Conservation (phyloP, 208 protist species). For the Leishmania aethiopica region DNA sequence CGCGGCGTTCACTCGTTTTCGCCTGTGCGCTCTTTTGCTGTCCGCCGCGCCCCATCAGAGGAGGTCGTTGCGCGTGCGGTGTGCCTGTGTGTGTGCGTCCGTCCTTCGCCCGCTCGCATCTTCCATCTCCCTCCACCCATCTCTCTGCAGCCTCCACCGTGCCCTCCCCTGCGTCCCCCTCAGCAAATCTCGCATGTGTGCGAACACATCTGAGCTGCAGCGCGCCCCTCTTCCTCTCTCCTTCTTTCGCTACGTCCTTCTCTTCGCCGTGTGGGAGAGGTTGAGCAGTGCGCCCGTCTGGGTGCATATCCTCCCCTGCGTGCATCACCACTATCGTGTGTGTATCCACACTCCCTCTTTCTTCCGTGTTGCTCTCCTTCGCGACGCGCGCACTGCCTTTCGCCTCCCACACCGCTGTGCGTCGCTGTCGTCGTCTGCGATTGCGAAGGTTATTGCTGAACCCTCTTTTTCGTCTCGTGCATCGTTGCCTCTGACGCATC, state of each 20-base stretch:
- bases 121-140: neutral
- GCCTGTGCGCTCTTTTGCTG: too few relatives aligned
- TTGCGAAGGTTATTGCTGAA: neutral
- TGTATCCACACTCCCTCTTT: neutral
- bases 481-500: neutral
- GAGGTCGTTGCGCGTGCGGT: too few relatives aligned
- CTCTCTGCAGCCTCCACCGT: neutral
- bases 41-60: too few relatives aligned
- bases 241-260: neutral
- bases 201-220: neutral
- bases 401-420: too few relatives aligned
- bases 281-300: neutral
- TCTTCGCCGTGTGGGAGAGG: neutral
- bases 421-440: neutral
- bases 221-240: neutral
- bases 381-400: neutral
- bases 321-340: neutral
- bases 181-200: neutral
- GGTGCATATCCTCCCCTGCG: neutral
- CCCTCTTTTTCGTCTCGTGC: neutral
- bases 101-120: neutral
- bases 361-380: neutral
- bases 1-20: too few relatives aligned
- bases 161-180: neutral
- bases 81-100: neutral